Base-by-base conservation (phyloP, 441 rosid species). In the Flueggea neowawraea region DNA sequence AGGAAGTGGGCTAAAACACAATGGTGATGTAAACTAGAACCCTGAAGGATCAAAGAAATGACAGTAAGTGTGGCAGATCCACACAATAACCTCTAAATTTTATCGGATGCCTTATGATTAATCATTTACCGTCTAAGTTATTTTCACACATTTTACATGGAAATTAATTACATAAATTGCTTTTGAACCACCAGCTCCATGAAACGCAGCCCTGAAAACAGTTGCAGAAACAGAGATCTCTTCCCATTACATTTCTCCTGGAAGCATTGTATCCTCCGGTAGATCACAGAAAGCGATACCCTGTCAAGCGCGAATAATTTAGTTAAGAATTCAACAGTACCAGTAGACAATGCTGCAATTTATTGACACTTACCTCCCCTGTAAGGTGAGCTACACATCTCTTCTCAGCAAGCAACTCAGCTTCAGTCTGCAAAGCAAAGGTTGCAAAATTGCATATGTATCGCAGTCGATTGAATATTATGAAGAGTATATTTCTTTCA, bases 221-320 rank as follows among this genome's bases (percentile, higher is more conserved):
- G 44, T 31, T n/a, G 16, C 16, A 12, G 56, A 64, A 28, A 32
- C 55, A 51, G 41, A 55, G 13, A 11, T n/a, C 33, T 52, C 6
- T 47, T 16, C 52, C 31, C 41, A 33, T 79, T 79, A 94, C 91
- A 89, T 86, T 74, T 94, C 99, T 50, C 99, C 99, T 0, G 99
- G 99, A 80, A 94, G 99, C 99, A 89, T 91, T 6, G 99, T 91
- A 76, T 91, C 99, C 76, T 84, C 97, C 0, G 94, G 91, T 60
- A 94, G 85, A 80, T 94, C 96, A 75, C 99, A 91, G 75, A 14
- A 81, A 43, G 89, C 99, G 52, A 85, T 43, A 50, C 99, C 99
- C 99, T 94, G 87, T 64, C 69, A 75, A 67, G 28, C 12, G 14
- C 12, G 0, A 47, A 47, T 14, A 55, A 44, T 39, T 55, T 16